Base-by-base conservation (phyloP, 495 filamentous ascomycete species). In the Tuber melanosporum region DNA sequence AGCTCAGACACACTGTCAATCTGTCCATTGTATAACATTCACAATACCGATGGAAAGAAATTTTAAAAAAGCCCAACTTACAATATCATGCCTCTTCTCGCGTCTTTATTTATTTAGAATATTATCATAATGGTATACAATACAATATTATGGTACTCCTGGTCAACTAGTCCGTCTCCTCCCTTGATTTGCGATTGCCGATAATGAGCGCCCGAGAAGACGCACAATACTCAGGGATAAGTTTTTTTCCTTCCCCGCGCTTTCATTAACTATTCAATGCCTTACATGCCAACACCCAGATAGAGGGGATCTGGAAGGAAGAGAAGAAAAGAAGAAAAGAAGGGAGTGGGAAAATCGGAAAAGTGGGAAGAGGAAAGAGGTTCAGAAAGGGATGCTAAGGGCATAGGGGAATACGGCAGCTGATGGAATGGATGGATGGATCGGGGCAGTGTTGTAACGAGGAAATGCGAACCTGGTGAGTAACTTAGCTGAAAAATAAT, bases 331-430 rank as follows among this genome's bases (percentile, higher is more conserved):
- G 42, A 73, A 71, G 71, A 47, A 79, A 62, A 76, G 69, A 73
- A 62, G 26, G 73, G 76, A 77, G 69, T 71, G 32, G 45, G 74
- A 70, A 79, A 73, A 71, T 32, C 62, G 78, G 74, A 36, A 70
- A 52, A 41, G 4, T 41, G 39, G 4, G 39, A 41, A 41, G 39
- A 62, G 49, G 57, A 47, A 69, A 19, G 47, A 46, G 69, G 74
- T 17, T 70, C 19, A 52, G 78, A 42, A n/a, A 43, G 49, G 76
- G 43, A 49, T 17, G 57, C 44, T 70, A 36, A 44, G 46, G 69
- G 57, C 71, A 72, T 17, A n/a, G 71, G 70, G 12, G 32, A 36
- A 36, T 66, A 66, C 57, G 57, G 57, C 7, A 66, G 57, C 57
- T 66, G 57, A 32, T 66, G 57, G 26, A 36, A 17, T 12, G 57